phyloP scores from a whole-genome alignment of 495 filamentous ascomycete species.

The Xylaria sp. region DNA sequence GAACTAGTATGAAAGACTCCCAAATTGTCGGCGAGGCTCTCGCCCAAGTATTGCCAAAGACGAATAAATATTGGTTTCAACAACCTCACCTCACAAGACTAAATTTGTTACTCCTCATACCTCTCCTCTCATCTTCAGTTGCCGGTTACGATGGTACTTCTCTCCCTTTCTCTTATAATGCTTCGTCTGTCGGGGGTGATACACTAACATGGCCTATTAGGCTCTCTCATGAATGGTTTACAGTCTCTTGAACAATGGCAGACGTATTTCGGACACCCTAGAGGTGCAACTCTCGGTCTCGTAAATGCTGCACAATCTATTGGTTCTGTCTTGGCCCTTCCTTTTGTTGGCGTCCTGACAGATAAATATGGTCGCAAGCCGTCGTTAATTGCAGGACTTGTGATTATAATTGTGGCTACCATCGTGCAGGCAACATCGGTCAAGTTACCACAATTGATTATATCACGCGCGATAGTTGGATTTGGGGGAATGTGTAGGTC shows the following conservation, averaged over 20 bases:
- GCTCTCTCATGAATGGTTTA: constrained; percentile 59
- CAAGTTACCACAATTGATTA: constrained; percentile 62
- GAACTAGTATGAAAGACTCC: constrained; percentile 19
- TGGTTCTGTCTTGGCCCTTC: constrained; percentile 60
- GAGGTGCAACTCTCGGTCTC: constrained; percentile 51
- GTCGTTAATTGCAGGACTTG: constrained; percentile 57
- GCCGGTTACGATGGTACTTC: constrained; percentile 46
- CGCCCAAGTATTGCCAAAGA: constrained; percentile 43
- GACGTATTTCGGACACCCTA: constrained; percentile 50
- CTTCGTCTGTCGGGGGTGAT: background rate
- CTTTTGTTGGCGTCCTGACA: constrained; percentile 49
- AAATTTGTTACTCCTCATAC: constrained; percentile 50
- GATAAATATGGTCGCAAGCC: constrained; percentile 55
- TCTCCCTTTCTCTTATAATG: background rate
- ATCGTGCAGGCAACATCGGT: constrained; percentile 51
- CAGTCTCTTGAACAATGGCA: constrained; percentile 56
- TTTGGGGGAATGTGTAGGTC: constrained; percentile 57
- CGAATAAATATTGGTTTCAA: constrained; percentile 44
- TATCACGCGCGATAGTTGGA: constrained; percentile 67
- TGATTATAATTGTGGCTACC: constrained; percentile 60
- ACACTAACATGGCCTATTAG: constrained; percentile 7
- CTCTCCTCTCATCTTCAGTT: constrained; percentile 49
- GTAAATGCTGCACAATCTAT: constrained; percentile 62
- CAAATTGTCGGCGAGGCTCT: constrained; percentile 26
- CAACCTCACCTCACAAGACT: constrained; percentile 45